Evolutionary conservation across 176 grass and related monocot genomes (phyloP), one percentile per base, ranked within the genome.

Genomic region (Musa troglodytarum): DNA sequence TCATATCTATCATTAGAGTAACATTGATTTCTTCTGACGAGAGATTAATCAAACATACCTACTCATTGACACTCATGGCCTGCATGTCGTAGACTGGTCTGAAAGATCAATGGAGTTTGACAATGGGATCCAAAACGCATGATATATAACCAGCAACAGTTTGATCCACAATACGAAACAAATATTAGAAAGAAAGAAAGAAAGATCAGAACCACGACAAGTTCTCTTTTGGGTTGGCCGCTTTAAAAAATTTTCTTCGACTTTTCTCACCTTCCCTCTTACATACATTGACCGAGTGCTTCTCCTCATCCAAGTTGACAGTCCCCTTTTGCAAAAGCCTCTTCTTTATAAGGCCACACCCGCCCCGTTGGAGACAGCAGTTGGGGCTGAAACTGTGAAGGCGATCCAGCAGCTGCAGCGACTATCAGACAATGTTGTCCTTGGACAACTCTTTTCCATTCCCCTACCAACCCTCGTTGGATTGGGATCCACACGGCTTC

Each of bases 221-320:
- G 76, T 79, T 90, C 83, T 82, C 1, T 8, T 52, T 69, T 87
- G 76, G 67, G 14, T 76, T 65, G 79, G 84, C 82, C 81, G 70
- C 72, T 71, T 85, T 73, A 24, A 61, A 15, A 20, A 26, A 20
- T 73, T 22, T 53, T 78, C 68, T 59, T 8, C 65, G 8, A 23
- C 28, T 73, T 69, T 16, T 76, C 72, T 81, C 74, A 28, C 51
- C 54, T 1, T 90, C 74, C 78, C 81, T 84, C 84, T 63, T 20
- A 65, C 75, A 90, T 17, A 65, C 75, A 90, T 90, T 86, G 82
- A 87, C 84, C 52, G 81, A 53, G 34, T 76, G 68, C 23, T 28
- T 69, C 28, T 69, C 69, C 57, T 77, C 73, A 57, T 69, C 72
- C 79, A 80, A 77, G 64, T 51, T 53, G 76, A 69, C 85, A 71